These are phyloP conservation scores for Solanum chilense DNA, from an alignment of 257 asterid genomes.

Conservation along the genomic window DNA sequence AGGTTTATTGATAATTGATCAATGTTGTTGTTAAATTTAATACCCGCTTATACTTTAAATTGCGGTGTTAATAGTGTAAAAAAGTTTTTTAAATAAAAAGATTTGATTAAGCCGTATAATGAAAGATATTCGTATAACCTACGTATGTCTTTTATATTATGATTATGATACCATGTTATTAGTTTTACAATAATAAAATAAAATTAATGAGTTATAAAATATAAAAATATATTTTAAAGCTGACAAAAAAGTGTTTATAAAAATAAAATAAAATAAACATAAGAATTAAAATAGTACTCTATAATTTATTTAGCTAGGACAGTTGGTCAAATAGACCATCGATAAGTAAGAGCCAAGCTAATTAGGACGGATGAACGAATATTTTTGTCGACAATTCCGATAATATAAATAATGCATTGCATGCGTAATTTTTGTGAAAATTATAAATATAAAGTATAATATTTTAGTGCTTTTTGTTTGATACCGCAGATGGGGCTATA, in stretches of 20 bases:
- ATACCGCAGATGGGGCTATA: background rate
- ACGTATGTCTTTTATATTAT: background rate
- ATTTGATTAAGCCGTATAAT: fast-evolving
- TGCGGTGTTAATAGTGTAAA: fast-evolving
- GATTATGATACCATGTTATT: background rate
- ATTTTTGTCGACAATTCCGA: background rate
- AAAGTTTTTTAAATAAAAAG: background rate
- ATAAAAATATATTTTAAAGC: background rate
- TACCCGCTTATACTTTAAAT: background rate
- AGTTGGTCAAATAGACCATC: background rate
- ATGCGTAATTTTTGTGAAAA: background rate
- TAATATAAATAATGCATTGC: background rate
- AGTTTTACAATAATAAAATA: background rate
- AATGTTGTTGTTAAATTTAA: background rate
- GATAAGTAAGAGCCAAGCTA: background rate
- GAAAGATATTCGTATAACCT: background rate
- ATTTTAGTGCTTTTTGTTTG: background rate
- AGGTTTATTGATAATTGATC: too few species aligned
- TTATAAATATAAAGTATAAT: background rate
- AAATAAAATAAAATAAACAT: background rate
- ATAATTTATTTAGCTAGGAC: background rate
- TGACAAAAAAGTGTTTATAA: background rate
- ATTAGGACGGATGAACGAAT: background rate
- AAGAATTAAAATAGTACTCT: background rate
- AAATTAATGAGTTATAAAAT: background rate